A percentile compares a stretch with the other conserved stretches of the same genome.
Conservation (phyloP, 768 basidiomycete species). For the Auriscalpium vulgare region DNA sequence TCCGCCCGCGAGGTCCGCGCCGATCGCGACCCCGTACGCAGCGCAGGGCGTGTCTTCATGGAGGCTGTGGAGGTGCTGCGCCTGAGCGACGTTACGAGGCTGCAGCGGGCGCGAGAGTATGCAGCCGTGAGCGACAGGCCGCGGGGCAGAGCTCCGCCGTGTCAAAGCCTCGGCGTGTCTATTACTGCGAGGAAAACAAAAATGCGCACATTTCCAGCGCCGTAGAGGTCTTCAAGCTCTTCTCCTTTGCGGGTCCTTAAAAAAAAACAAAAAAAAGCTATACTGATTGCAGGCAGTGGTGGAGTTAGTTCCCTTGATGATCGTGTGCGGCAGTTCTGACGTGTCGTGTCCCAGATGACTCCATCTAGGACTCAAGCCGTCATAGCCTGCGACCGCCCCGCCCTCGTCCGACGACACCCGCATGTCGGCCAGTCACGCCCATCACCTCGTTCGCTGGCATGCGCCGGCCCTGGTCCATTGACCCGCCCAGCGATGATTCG, state of each 20-base stretch:
- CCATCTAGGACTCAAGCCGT: constrained; percentile 21
- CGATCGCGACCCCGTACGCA: constrained; percentile 15
- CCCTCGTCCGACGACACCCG: constrained; percentile 57
- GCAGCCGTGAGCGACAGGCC: constrained; percentile 1
- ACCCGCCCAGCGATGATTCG: constrained; percentile 4
- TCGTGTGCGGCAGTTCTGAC: background rate
- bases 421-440: constrained; percentile 61
- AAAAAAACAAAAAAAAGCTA: too few relatives aligned
- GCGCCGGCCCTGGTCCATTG: constrained; percentile 24
- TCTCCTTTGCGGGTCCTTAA: constrained; percentile 20
- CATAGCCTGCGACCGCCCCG: background rate
- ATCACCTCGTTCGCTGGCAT: constrained; percentile 50
- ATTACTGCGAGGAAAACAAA: background rate
- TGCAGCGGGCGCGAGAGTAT: constrained; percentile 14
- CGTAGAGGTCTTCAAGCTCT: background rate
- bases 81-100: constrained; percentile 22
- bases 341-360: constrained; percentile 33
- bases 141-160: constrained; percentile 10
- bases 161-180: constrained; percentile 2
- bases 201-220: background rate
- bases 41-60: constrained; percentile 41
- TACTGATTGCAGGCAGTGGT: constrained; percentile 27
- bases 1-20: background rate
- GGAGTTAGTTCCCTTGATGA: constrained; percentile 12
- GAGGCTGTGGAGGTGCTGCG: constrained; percentile 46